A percentile compares a stretch with the other conserved stretches of the same genome.
Conservation (phyloP, 768 basidiomycete genomes). For the Chalciporus pseudorubinellus region DNA sequence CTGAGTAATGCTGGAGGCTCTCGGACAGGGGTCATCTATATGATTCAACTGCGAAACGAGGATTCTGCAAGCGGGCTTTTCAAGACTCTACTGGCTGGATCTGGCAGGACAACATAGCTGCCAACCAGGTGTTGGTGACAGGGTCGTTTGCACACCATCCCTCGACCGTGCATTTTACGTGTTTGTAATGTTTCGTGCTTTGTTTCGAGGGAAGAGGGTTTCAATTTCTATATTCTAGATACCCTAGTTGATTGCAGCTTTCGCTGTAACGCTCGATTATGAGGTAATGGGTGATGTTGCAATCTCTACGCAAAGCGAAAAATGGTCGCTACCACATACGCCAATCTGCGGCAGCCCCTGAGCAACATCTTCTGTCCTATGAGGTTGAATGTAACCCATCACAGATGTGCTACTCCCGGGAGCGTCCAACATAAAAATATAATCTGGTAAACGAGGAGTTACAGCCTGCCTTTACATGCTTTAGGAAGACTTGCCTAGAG, state of each 20-base stretch:
- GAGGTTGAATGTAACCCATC: constrained; percentile 60
- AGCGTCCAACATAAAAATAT: constrained; percentile 76
- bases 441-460: constrained; percentile 53
- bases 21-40: constrained; percentile 92
- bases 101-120: constrained; percentile 56
- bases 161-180: neutral
- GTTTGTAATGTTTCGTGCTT: neutral
- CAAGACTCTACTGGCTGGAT: constrained; percentile 82
- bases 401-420: constrained; percentile 35
- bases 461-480: neutral
- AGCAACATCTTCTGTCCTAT: constrained; percentile 53
- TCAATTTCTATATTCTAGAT: constrained; percentile 7
- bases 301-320: constrained; percentile 72
- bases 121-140: neutral
- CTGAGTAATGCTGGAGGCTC: constrained; percentile 81
- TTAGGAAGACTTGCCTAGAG: constrained; percentile 51
- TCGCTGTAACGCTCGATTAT: too few species aligned
- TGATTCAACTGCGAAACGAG: constrained; percentile 95
- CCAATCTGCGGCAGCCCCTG: constrained; percentile 77
- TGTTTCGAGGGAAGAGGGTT: neutral
- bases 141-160: neutral
- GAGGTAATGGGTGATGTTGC: constrained; percentile 9
- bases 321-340: constrained; percentile 85
- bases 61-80: constrained; percentile 80
- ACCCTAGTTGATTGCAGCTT: constrained; percentile 5